These are phyloP conservation scores for Termitomyces sp. DNA, from an alignment of 768 basidiomycete species.

Conservation along the genomic window DNA sequence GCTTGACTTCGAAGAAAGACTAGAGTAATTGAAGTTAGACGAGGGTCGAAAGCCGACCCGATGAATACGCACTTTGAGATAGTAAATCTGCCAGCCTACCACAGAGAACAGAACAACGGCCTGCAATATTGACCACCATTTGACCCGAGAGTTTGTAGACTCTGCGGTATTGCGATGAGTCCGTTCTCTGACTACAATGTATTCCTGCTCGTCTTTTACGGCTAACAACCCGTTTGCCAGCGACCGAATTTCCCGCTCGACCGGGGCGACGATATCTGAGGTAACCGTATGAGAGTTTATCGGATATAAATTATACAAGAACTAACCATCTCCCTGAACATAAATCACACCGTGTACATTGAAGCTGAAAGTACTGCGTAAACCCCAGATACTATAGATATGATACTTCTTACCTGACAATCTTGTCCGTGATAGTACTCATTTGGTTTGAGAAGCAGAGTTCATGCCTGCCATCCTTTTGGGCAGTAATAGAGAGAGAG, in stretches of 20 bases:
- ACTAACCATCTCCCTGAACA: conserved; percentile 80
- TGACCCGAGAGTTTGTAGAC: conserved; percentile 91
- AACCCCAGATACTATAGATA: background rate
- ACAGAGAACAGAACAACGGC: conserved; percentile 81
- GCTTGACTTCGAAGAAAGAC: conserved; percentile 91
- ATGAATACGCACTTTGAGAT: conserved; percentile 67
- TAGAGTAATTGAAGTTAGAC: conserved; percentile 18
- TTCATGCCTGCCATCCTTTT: conserved; percentile 81
- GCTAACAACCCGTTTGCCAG: conserved; percentile 75
- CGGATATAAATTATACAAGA: background rate
- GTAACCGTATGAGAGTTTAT: background rate
- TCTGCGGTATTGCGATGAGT: conserved; percentile 93
- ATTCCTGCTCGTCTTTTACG: conserved; percentile 99
- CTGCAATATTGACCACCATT: conserved; percentile 98
- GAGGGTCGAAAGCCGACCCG: background rate
- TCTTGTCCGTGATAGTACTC: conserved; percentile 94
- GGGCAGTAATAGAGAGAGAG: conserved; percentile 80
- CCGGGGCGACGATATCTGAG: conserved; percentile 82
- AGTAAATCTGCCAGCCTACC: conserved; percentile 97
- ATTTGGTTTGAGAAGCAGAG: conserved; percentile 99
- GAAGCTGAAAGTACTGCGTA: conserved; percentile 50
- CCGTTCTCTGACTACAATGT: conserved; percentile 90
- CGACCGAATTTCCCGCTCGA: conserved; percentile 90
- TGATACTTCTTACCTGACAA: conserved; percentile 64
- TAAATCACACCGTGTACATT: conserved; percentile 98